phyloP scores from a whole-genome alignment of 2,329 filamentous ascomycete species.

The Diplodia intermedia region DNA sequence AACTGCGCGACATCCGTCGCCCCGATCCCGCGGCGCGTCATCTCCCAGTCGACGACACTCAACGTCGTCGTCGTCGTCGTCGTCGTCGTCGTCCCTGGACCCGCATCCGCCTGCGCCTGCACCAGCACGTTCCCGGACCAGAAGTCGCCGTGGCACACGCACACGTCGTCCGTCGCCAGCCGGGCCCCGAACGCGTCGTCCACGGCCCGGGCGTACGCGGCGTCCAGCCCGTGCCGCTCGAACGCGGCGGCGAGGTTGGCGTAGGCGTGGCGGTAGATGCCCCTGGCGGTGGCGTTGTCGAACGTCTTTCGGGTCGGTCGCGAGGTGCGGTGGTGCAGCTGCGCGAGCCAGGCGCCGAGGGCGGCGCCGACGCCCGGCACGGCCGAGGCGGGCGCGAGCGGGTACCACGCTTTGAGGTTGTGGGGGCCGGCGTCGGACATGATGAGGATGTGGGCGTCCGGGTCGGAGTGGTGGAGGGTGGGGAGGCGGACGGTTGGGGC shows the following conservation, averaged over 20 bases:
- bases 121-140: slow-evolving; percentile 50
- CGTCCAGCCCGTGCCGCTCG: slow-evolving; percentile 37
- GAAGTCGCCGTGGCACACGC: slow-evolving; percentile 50
- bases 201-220: slow-evolving; percentile 36
- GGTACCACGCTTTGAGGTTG: slow-evolving; percentile 46
- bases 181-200: slow-evolving; percentile 42
- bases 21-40: slow-evolving; percentile 42
- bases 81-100: background rate
- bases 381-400: slow-evolving; percentile 33
- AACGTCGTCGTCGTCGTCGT: slow-evolving; percentile 28
- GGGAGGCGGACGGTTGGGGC: slow-evolving; percentile 27
- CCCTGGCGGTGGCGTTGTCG: slow-evolving; percentile 43
- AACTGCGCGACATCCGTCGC: slow-evolving; percentile 51
- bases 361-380: slow-evolving; percentile 38
- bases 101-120: background rate
- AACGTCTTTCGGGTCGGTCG: background rate
- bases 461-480: slow-evolving; percentile 38
- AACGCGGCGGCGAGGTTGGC: slow-evolving; percentile 39
- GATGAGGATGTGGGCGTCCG: slow-evolving; percentile 40
- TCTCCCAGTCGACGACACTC: slow-evolving; percentile 49
- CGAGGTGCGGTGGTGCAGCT: slow-evolving; percentile 38
- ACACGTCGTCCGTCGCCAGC: slow-evolving; percentile 43
- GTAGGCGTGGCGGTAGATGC: slow-evolving; percentile 44
- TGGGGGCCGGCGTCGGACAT: slow-evolving; percentile 43
- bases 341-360: slow-evolving; percentile 45